Percentiles rank a stretch among this genome's conserved stretches.
Conservation (phyloP, 495 filamentous ascomycete species). For the Penicillium alfredii region DNA sequence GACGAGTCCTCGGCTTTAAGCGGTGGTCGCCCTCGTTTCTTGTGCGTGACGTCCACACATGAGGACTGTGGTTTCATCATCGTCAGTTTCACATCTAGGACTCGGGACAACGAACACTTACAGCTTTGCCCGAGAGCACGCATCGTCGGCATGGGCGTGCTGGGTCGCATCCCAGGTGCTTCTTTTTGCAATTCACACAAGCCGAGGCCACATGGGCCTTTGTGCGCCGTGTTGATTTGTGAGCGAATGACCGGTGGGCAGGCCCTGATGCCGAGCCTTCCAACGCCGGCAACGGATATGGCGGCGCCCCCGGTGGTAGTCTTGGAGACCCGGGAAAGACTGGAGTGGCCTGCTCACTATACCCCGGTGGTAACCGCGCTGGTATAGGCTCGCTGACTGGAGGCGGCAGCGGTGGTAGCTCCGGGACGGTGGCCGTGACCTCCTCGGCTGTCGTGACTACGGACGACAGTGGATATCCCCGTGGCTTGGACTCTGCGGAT, state of each 20-base stretch:
- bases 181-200: slow-evolving; percentile 95
- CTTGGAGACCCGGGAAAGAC: slow-evolving; percentile 17
- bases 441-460: slow-evolving; percentile 18
- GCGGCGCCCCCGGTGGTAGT: slow-evolving; percentile 23
- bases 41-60: slow-evolving; percentile 94
- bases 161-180: slow-evolving; percentile 77
- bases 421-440: slow-evolving; percentile 15
- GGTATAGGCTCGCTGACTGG: slow-evolving; percentile 19
- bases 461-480: slow-evolving; percentile 41
- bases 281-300: slow-evolving; percentile 26
- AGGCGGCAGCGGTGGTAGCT: slow-evolving; percentile 12
- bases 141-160: slow-evolving; percentile 59
- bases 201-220: slow-evolving; percentile 96
- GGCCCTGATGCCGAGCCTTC: slow-evolving; percentile 19
- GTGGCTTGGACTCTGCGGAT: slow-evolving; percentile 48
- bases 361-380: slow-evolving; percentile 15
- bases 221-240: slow-evolving; percentile 70
- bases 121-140: slow-evolving; percentile 59
- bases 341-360: slow-evolving; percentile 34
- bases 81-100: slow-evolving; percentile 1
- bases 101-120: slow-evolving; percentile 32
- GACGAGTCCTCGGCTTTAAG: slow-evolving; percentile 72
- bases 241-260: slow-evolving; percentile 32
- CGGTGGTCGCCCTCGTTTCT: slow-evolving; percentile 88
- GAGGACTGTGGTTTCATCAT: slow-evolving; percentile 55